Percentiles rank a stretch among this genome's conserved stretches.
Conservation (phyloP, 345 rosid species). For the Geranium brycei region DNA sequence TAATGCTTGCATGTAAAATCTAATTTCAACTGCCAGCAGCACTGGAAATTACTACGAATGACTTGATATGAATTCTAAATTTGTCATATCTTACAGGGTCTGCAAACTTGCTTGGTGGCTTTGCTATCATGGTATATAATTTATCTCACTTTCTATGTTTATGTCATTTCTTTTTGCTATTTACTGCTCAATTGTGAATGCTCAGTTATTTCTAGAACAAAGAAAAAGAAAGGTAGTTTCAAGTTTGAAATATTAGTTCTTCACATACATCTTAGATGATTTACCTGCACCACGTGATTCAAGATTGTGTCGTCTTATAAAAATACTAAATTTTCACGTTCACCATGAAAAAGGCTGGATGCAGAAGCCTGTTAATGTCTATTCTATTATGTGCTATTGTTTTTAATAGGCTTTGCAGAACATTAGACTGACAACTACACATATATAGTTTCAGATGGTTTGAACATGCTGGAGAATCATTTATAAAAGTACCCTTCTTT, state of each 20-base stretch:
- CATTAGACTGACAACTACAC: conserved; percentile 28
- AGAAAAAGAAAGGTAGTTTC: background rate
- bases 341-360: background rate
- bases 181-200: background rate
- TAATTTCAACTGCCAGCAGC: background rate
- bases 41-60: conserved; percentile 4
- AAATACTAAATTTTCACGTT: background rate
- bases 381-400: background rate
- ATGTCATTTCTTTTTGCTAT: background rate
- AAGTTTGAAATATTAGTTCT: background rate
- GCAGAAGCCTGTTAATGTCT: background rate
- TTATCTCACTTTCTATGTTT: background rate
- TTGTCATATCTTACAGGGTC: conserved; percentile 48
- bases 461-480: conserved; percentile 62
- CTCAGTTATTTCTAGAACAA: background rate
- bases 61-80: conserved; percentile 16
- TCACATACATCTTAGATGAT: background rate
- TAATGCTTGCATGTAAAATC: background rate
- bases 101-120: conserved; percentile 88
- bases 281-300: background rate
- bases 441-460: conserved; percentile 84
- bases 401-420: background rate
- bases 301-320: background rate
- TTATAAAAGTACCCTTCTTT: conserved; percentile 59
- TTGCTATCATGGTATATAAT: conserved; percentile 67